Base-by-base conservation (phyloP, 2,329 filamentous ascomycete species). In the Claviceps sp. region DNA sequence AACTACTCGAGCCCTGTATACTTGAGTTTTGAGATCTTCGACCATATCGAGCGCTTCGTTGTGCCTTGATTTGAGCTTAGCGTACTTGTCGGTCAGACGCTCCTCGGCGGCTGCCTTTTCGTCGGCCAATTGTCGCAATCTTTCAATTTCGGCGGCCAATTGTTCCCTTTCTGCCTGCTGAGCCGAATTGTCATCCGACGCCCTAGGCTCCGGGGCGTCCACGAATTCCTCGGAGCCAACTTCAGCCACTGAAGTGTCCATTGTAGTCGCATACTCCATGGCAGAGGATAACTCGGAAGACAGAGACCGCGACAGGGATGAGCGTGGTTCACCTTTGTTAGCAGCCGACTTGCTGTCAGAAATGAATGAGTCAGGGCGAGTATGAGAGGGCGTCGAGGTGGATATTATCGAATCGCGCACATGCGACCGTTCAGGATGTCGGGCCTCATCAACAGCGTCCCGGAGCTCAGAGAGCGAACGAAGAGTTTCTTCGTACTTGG, bases 251-350 rank as follows among this genome's bases (percentile, higher is more conserved):
- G 79, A 82, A 48, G 77, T 75, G 59, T 83, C 81, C 56, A 74
- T 74, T 56, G 80, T 83, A 60, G 75, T 75, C 60, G 80, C 80
- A 64, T 85, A 87, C 62, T 86, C 86, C 78, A 85, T 80, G 74
- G 80, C 88, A 66, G 85, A 95, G 62, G 88, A 95, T 66, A 95
- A 79, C 71, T 97, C 93, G 71, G 88, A 93, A 58, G 88, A 96
- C 60, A 96, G 84, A 63, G 89, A 95, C 67, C 85, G 88, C 72
- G 88, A 90, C 39, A 64, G 59, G 62, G 86, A 90, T 68, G 86
- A 87, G 58, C 65, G 70, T 71, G 76, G 68, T 50, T 70, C 73
- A 72, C 82, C 78, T 71, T 83, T 89, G 66, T 79, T 71, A 64
- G 82, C 84, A 70, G 79, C 84, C 62, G 82, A 80, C 70, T 80